phyloP scores from a whole-genome alignment of 805 yeast genomes.

The Candida chauliodis region DNA sequence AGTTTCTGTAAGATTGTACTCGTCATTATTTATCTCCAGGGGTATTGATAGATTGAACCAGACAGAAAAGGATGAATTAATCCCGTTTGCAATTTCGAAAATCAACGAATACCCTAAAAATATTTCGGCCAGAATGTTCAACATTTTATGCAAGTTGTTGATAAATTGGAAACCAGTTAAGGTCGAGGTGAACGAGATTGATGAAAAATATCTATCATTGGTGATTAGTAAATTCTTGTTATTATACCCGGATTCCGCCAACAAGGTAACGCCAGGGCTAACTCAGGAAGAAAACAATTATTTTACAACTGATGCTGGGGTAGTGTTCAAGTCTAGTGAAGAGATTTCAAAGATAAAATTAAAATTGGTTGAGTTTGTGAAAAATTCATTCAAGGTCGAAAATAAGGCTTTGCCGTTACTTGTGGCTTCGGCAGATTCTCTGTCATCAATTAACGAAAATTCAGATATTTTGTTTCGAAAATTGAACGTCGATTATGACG shows the following conservation, averaged over 20 bases:
- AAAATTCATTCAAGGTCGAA: conserved; percentile 35
- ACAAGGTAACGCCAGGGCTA: conserved; percentile 55
- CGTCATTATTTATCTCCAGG: conserved; percentile 62
- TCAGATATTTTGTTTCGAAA: conserved; percentile 53
- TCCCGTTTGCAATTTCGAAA: conserved; percentile 47
- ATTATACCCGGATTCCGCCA: conserved; percentile 39
- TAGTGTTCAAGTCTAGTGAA: conserved; percentile 45
- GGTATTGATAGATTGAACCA: conserved; percentile 55
- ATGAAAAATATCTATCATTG: conserved; percentile 43
- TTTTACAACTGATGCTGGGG: conserved; percentile 68
- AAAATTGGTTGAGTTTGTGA: conserved; percentile 35
- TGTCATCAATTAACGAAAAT: conserved; percentile 50
- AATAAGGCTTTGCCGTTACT: conserved; percentile 47
- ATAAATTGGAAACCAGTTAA: conserved; percentile 38
- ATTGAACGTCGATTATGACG: conserved; percentile 50
- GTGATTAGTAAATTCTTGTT: conserved; percentile 57
- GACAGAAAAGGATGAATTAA: conserved; percentile 34
- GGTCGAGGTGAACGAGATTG: conserved; percentile 27
- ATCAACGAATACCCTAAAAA: conserved; percentile 36
- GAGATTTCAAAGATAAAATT: conserved; percentile 36
- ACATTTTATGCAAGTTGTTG: conserved; percentile 55
- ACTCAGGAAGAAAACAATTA: conserved; percentile 53
- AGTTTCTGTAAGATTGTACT: conserved; percentile 54
- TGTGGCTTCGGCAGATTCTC: conserved; percentile 61
- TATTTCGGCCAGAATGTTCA: conserved; percentile 57